Evolutionary conservation across 2,329 filamentous ascomycete species (phyloP).

Genomic region (Microcera coccophila): DNA sequence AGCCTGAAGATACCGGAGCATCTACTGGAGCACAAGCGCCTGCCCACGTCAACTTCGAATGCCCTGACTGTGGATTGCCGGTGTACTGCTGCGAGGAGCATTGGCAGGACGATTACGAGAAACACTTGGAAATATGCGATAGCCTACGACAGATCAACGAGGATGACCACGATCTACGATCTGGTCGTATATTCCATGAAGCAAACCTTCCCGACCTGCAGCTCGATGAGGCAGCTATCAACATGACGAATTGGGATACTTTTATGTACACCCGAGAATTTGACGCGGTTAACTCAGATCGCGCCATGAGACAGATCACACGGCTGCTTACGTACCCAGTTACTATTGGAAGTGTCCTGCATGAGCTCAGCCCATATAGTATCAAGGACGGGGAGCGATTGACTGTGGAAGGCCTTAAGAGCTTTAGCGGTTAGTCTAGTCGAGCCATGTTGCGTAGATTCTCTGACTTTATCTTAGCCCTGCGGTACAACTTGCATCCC

Average conservation of each 20-base stretch:
- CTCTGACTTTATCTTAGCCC: constrained; percentile 48
- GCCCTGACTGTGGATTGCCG: constrained; percentile 90
- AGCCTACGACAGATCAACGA: constrained; percentile 91
- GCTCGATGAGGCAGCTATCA: constrained; percentile 87
- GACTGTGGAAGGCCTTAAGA: constrained; percentile 87
- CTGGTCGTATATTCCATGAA: constrained; percentile 87
- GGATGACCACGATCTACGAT: constrained; percentile 91
- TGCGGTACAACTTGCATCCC: constrained; percentile 91
- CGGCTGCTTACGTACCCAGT: constrained; percentile 89
- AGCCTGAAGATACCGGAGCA: constrained; percentile 58
- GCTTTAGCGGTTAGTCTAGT: constrained; percentile 72
- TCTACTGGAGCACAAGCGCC: constrained; percentile 58
- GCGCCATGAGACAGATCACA: constrained; percentile 88
- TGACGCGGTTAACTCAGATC: constrained; percentile 83
- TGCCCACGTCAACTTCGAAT: constrained; percentile 86
- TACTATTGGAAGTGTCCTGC: constrained; percentile 85
- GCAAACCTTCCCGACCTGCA: constrained; percentile 87
- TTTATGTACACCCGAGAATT: constrained; percentile 91
- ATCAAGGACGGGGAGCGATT: constrained; percentile 71
- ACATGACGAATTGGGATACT: constrained; percentile 99
- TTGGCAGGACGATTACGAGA: constrained; percentile 94
- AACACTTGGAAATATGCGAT: constrained; percentile 88
- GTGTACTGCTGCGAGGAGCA: constrained; percentile 93
- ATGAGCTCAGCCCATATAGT: constrained; percentile 90
- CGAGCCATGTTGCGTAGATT: background rate